These are phyloP conservation scores for Climacium dendroides DNA, from an alignment of 225 moss, liverwort and hornwort species.

Conservation along the genomic window DNA sequence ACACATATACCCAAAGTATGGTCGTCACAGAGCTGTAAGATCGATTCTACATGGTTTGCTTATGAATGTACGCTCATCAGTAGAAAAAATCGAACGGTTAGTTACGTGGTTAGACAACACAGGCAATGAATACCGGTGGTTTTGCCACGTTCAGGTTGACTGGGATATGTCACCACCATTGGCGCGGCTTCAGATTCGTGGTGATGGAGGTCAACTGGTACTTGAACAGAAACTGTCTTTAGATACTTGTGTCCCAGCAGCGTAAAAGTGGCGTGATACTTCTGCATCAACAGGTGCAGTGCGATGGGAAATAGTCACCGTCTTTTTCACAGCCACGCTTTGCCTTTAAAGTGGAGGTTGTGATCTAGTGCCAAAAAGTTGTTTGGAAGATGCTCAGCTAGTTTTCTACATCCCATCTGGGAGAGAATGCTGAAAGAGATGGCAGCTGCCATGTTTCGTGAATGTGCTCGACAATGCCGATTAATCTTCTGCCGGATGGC, in stretches of 20 bases:
- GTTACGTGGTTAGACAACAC: background rate
- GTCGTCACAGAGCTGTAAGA: background rate
- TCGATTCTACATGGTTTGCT: background rate
- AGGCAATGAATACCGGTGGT: background rate
- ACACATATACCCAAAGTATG: background rate
- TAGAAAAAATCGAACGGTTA: background rate
- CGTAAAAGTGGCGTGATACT: background rate
- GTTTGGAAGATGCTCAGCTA: background rate
- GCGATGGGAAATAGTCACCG: background rate
- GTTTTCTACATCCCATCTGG: background rate
- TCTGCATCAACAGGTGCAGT: background rate
- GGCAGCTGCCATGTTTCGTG: background rate
- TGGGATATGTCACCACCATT: slow-evolving; percentile 53
- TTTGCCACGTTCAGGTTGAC: slow-evolving; percentile 41
- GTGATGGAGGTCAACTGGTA: slow-evolving; percentile 43
- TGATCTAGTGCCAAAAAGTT: background rate
- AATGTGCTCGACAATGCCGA: background rate
- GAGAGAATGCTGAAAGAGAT: background rate
- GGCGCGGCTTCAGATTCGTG: slow-evolving; percentile 67
- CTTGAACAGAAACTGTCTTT: slow-evolving; percentile 54
- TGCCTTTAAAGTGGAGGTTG: background rate
- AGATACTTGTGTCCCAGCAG: slow-evolving; percentile 33
- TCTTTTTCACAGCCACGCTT: background rate
- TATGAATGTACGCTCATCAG: background rate
- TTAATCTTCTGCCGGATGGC: background rate